Evolutionary conservation across 2,329 filamentous ascomycete genomes (phyloP).

Genomic region (Hypoxylon sp.): DNA sequence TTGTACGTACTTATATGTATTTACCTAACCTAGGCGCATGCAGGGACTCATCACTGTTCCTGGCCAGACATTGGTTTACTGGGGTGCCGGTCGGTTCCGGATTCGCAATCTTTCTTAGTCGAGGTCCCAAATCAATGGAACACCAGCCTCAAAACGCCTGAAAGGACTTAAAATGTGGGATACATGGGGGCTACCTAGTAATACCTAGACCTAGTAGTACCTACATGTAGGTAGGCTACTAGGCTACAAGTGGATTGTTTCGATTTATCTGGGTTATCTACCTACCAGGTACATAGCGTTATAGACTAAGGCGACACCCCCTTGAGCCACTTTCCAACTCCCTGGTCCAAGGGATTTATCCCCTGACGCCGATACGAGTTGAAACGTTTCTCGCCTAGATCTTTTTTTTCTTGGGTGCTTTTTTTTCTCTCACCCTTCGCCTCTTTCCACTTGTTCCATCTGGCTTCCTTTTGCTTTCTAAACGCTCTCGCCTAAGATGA

Average conservation of each 20-base stretch:
- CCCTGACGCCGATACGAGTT: conserved; percentile 36
- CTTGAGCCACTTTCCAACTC: conserved; percentile 26
- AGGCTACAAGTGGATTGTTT: not conserved
- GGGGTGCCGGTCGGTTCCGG: conserved; percentile 32
- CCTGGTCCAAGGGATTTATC: conserved; percentile 37
- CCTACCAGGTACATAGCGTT: not conserved
- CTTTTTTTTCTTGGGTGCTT: conserved; percentile 9
- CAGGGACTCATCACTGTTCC: conserved; percentile 36
- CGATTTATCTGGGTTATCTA: not conserved
- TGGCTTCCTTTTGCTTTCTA: conserved; percentile 39
- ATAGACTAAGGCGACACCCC: conserved; percentile 33
- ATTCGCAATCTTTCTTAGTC: conserved; percentile 6
- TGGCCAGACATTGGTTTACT: conserved; percentile 13
- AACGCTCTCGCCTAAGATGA: conserved; percentile 31
- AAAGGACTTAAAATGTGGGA: not conserved
- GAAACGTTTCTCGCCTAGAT: conserved; percentile 35
- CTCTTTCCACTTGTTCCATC: conserved; percentile 28
- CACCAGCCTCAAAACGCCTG: conserved; percentile 20
- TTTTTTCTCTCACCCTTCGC: conserved; percentile 8
- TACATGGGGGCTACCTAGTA: not conserved
- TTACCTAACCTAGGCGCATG: conserved; percentile 29
- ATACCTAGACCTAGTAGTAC: too few relatives aligned
- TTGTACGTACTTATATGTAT: conserved; percentile 2
- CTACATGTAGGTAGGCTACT: too few relatives aligned
- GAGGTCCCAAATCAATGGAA: conserved; percentile 43